Evolutionary conservation across 495 filamentous ascomycete species (phyloP).

Genomic region (Rostrohypoxylon terebratum): DNA sequence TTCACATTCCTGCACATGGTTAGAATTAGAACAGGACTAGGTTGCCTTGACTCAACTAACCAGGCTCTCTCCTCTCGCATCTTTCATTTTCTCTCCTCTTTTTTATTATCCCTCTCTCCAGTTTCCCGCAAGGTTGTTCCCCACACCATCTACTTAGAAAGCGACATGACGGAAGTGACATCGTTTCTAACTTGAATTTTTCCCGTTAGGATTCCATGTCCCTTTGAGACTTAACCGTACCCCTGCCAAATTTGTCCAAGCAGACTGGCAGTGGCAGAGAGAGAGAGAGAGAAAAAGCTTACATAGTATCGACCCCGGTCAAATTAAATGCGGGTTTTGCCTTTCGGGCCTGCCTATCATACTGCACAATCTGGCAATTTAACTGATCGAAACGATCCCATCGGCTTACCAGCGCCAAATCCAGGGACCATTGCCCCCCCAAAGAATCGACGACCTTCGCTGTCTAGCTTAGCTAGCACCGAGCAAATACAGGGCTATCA

Average conservation of each 20-base stretch:
- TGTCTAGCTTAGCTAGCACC: constrained; percentile 16
- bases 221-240: constrained; percentile 34
- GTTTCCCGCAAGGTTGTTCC: constrained; percentile 12
- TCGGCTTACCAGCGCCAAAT: constrained; percentile 44
- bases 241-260: constrained; percentile 44
- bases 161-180: constrained; percentile 36
- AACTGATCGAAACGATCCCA: constrained; percentile 46
- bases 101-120: constrained; percentile 7
- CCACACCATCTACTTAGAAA: constrained; percentile 27
- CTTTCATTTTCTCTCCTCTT: not conserved
- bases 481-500: not conserved
- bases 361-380: constrained; percentile 49
- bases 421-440: constrained; percentile 24
- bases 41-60: not conserved
- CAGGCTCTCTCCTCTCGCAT: constrained; percentile 7
- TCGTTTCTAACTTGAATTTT: constrained; percentile 36
- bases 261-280: constrained; percentile 19
- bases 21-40: not conserved
- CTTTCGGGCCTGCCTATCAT: constrained; percentile 46
- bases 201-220: constrained; percentile 34
- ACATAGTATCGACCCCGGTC: constrained; percentile 35
- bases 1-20: not conserved
- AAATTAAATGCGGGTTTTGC: constrained; percentile 44
- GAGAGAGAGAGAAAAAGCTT: constrained; percentile 32
- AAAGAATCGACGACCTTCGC: constrained; percentile 20